These are phyloP conservation scores for Botrytis porri DNA, from an alignment of 2,329 filamentous ascomycete genomes.

Conservation along the genomic window DNA sequence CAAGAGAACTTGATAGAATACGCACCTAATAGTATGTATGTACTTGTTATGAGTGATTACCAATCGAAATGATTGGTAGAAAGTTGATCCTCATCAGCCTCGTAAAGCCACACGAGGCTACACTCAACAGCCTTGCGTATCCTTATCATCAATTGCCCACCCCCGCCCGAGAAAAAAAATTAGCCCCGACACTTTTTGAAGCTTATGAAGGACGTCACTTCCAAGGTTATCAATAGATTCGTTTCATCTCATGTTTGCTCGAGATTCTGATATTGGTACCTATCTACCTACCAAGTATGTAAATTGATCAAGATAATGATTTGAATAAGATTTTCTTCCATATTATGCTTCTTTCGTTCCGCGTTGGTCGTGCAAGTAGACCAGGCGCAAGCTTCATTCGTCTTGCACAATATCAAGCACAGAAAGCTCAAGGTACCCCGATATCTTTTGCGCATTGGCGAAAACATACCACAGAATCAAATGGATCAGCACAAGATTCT, in stretches of 20 bases:
- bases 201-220: neutral
- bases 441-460: constrained; percentile 41
- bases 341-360: constrained; percentile 36
- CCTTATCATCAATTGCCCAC: neutral
- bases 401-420: constrained; percentile 49
- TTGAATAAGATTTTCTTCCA: constrained; percentile 18
- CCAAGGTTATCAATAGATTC: neutral
- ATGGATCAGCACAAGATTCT: constrained; percentile 5
- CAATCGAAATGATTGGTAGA: neutral
- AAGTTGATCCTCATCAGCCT: neutral
- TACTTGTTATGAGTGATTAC: too few species aligned
- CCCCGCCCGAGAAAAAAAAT: neutral
- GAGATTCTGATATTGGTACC: neutral
- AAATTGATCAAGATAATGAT: constrained; percentile 27
- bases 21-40: too few species aligned
- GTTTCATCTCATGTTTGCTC: neutral
- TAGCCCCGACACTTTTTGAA: neutral
- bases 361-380: constrained; percentile 33
- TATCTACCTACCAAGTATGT: neutral
- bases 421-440: constrained; percentile 32
- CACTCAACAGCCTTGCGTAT: neutral
- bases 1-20: too few species aligned
- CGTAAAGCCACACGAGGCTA: neutral
- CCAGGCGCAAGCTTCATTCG: constrained; percentile 48
- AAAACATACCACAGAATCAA: constrained; percentile 1